Base-by-base conservation (phyloP, 371 early-diverging fungal genomes). In the Cladochytrium tenue region DNA sequence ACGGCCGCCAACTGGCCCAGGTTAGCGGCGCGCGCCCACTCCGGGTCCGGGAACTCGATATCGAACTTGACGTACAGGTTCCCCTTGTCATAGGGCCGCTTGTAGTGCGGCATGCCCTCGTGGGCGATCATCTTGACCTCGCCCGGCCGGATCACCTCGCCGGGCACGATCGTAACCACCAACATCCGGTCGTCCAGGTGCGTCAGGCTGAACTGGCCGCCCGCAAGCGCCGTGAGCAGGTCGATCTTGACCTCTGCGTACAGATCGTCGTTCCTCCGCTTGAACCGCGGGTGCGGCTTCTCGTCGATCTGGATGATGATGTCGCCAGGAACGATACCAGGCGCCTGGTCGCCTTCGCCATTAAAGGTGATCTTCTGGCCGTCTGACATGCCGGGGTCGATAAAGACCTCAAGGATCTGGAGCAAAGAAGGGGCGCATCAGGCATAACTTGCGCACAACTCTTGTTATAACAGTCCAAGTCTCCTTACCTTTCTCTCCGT, bases 21-120 rank as follows among this genome's bases (percentile, higher is more conserved):
- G 63, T 74, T 55, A 50, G 87, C 85, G 51, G 81, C 75, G 27
- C 82, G 75, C 50, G 90, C 82, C 91, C 93, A 94, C 85, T 92
- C 90, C 62, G 89, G 62, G 26, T 80, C 62, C 23, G 98, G 98
- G 84, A 95, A 97, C 23, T 81, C 76, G 35, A 98, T 86, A 56
- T 86, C 87, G 76, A 95, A 97, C 68, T 90, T 90, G 36, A 97
- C 88, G 76, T 87, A 94, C 34, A 98, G 77, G 74, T 93, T 89
- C 30, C 98, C 98, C 62, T 86, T 82, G 51, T 89, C 79, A 71
- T 77, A 76, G 0, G 88, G 84, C 28, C 90, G 85, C 31, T 88
- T 83, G 64, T 82, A 80, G 2, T 75, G 86, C 51, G 99, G 99
- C 96, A 98, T 96, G 61, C 98, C 98, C 80, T 98, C 95, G 67